These are phyloP conservation scores for Lathyrus sativus DNA, from an alignment of 306 rosid species.

Conservation along the genomic window DNA sequence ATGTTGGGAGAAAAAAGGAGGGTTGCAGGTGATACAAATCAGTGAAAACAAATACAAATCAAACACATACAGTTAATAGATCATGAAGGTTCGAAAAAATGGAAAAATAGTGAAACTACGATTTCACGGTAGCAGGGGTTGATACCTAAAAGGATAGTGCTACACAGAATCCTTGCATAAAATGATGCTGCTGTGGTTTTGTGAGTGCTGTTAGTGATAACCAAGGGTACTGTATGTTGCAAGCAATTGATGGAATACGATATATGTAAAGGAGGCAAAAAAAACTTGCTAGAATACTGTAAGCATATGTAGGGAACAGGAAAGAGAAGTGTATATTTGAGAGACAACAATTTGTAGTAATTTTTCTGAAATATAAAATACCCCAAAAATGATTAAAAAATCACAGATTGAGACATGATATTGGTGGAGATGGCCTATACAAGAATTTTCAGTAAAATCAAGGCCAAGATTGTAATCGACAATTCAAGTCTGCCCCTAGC, in stretches of 20 bases:
- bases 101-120: slow-evolving; percentile 12
- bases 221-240: too few species aligned
- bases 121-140: not conserved
- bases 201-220: too few species aligned
- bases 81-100: not conserved
- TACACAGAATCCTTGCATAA: too few species aligned
- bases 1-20: too few species aligned
- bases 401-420: not conserved
- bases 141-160: too few species aligned
- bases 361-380: not conserved
- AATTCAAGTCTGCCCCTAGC: not conserved
- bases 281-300: too few species aligned
- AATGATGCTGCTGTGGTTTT: too few species aligned
- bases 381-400: not conserved
- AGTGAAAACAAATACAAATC: slow-evolving; percentile 1
- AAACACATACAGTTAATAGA: not conserved
- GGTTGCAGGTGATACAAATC: not conserved
- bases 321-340: not conserved
- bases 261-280: too few species aligned
- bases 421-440: not conserved
- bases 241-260: too few species aligned
- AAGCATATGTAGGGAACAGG: not conserved
- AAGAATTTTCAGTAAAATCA: not conserved
- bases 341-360: not conserved
- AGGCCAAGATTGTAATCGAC: slow-evolving; percentile 1